These are phyloP conservation scores for Phytophthora capsici DNA, from an alignment of 352 stramenopile genomes.

Conservation along the genomic window DNA sequence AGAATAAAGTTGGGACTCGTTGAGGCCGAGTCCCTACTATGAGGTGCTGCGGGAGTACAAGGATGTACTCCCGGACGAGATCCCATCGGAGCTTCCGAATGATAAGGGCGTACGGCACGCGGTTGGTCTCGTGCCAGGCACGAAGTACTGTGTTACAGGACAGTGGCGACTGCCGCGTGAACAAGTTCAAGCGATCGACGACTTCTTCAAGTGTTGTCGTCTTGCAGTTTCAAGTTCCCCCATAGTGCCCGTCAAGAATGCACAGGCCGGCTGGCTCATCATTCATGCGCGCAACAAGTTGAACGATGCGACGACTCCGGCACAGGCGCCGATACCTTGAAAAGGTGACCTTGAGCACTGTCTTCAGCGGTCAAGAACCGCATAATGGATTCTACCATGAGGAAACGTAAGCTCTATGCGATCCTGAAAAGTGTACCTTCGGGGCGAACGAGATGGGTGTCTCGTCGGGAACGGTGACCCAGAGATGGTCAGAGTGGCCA, in stretches of 20 bases:
- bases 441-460: too few relatives aligned
- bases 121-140: background rate
- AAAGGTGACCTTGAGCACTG: too few relatives aligned
- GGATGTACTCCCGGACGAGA: background rate
- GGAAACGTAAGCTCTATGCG: background rate
- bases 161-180: background rate
- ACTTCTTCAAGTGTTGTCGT: too few relatives aligned
- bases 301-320: too few relatives aligned
- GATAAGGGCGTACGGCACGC: background rate
- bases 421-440: background rate
- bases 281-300: too few relatives aligned
- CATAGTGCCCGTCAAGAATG: too few relatives aligned
- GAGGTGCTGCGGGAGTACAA: background rate
- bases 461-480: too few relatives aligned
- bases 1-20: conserved; percentile 9
- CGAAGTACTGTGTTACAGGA: conserved; percentile 4
- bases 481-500: too few relatives aligned
- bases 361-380: background rate
- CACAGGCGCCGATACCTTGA: too few relatives aligned
- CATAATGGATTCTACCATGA: background rate
- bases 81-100: background rate
- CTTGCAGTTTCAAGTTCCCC: too few relatives aligned
- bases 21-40: conserved; percentile 2
- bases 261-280: too few relatives aligned
- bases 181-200: too few relatives aligned